Evolutionary conservation across 1,284 basidiomycete genomes (phyloP), one percentile per base, ranked within the genome.

Genomic region (Cryptococcus amylolentus): DNA sequence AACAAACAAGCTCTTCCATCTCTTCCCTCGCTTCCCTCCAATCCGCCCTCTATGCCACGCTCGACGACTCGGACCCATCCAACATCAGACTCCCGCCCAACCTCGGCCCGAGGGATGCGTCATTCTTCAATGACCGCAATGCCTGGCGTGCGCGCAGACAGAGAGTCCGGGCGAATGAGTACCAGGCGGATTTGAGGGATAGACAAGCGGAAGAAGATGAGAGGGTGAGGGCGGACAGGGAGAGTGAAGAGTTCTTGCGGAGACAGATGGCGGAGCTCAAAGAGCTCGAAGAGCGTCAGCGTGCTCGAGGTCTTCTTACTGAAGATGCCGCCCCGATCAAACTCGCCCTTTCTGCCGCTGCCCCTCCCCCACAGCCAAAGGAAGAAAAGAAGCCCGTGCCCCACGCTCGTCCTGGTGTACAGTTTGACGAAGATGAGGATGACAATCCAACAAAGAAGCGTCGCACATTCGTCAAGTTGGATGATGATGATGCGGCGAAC

Each of bases 191-290:
- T 72, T 81, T 85, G n/a, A 86, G 89, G 64, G 89, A 89, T 27
- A 84, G 89, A 20, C 77, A 82, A 40, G 86, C 86, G 56, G 91
- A 94, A 75, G 87, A 88, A 51, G 86, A 87, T 48, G 90, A 94
- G 76, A 82, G 84, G 1, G 88, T 88, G 66, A 88, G 90, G 63
- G 79, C 93, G 20, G 85, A 89, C 43, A 82, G 84, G 28, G 91
- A 93, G 76, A 91, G 88, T 0, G 91, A 93, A 74, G 87, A 86
- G 60, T 92, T 93, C 81, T 80, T 93, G 52, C 88, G 88, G 41
- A 81, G 85, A 53, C 91, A 94, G 70, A 91, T 92, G 88, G 88
- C 88, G 61, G 91, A 94, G 73, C 86, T 93, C 84, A 88, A 89
- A 58, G 86, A n/a, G 16, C 41, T 42, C 5, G 89, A 89, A 20